Evolutionary conservation across 2,329 filamentous ascomycete genomes (phyloP).

Genomic region (Zalaria sp.): DNA sequence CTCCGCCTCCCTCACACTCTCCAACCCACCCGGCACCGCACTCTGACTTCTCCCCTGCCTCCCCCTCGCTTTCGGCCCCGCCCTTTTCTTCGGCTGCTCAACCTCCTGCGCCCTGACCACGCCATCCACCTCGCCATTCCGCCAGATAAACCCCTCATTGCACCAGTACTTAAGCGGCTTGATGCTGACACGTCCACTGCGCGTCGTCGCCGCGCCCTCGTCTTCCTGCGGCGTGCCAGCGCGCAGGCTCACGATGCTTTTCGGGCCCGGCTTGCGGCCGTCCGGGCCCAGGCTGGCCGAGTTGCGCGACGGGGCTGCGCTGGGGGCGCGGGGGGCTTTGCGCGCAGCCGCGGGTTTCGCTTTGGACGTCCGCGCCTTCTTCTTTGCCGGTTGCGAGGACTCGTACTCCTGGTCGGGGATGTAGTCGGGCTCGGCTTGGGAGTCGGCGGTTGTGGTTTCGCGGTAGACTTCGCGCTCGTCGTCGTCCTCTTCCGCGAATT

Average conservation of each 20-base stretch:
- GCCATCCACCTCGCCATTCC: constrained; percentile 57
- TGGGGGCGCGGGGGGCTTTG: constrained; percentile 1
- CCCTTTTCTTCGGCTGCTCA: constrained; percentile 15
- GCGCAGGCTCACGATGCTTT: constrained; percentile 12
- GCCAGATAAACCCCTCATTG: constrained; percentile 63
- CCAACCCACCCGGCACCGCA: background rate
- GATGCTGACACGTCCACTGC: constrained; percentile 66
- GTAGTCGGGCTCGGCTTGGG: background rate
- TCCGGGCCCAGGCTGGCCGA: constrained; percentile 10
- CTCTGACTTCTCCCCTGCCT: constrained; percentile 17
- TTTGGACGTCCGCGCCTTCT: background rate
- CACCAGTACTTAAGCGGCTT: constrained; percentile 75
- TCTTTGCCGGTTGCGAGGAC: constrained; percentile 2
- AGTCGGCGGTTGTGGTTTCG: background rate
- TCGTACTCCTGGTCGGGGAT: constrained; percentile 2
- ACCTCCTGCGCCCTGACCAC: constrained; percentile 61
- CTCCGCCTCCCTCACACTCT: constrained; percentile 19
- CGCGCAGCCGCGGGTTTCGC: background rate
- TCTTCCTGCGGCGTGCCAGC: constrained; percentile 28
- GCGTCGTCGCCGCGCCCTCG: constrained; percentile 45
- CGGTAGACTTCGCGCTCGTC: background rate
- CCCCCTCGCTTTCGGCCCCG: constrained; percentile 16
- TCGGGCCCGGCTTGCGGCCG: constrained; percentile 4
- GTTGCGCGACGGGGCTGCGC: background rate
- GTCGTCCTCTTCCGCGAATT: too few species aligned